Evolutionary conservation across 1,139 yeast species (phyloP).

Genomic region (Arxiozyma telluris): DNA sequence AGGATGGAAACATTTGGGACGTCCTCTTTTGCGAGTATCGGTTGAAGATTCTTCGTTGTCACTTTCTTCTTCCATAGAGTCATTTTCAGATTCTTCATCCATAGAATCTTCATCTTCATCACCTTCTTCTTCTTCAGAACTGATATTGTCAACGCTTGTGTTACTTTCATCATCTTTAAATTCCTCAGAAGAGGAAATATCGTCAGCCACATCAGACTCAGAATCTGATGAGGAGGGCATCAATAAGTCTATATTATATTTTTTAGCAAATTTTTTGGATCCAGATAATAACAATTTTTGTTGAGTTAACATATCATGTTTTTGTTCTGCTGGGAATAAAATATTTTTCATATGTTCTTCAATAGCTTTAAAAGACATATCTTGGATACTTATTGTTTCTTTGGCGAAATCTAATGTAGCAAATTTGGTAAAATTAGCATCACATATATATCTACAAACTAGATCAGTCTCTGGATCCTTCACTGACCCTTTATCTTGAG

Average conservation of each 20-base stretch:
- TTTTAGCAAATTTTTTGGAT: background rate
- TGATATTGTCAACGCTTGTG: slow-evolving; percentile 5
- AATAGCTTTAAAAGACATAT: slow-evolving; percentile 18
- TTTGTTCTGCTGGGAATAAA: slow-evolving; percentile 9
- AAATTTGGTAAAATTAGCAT: slow-evolving; percentile 8
- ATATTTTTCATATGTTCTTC: slow-evolving; percentile 18
- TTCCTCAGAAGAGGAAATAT: background rate
- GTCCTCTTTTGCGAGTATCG: background rate
- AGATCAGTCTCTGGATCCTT: slow-evolving; percentile 8
- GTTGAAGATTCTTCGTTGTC: background rate
- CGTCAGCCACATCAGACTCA: slow-evolving; percentile 3
- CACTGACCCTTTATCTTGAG: background rate
- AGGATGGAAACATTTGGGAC: background rate
- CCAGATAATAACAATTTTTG: background rate
- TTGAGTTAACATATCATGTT: background rate
- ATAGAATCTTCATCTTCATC: background rate
- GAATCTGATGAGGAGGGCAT: background rate
- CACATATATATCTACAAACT: slow-evolving; percentile 16
- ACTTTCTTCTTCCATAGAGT: slow-evolving; percentile 2
- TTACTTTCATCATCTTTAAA: slow-evolving; percentile 5
- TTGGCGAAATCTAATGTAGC: slow-evolving; percentile 13
- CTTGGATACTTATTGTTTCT: slow-evolving; percentile 4
- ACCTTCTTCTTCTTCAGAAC: slow-evolving; percentile 4
- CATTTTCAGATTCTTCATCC: background rate
- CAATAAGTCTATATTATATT: background rate